Base-by-base conservation (phyloP, 352 stramenopile genomes). In the Phytophthora nicotianae region DNA sequence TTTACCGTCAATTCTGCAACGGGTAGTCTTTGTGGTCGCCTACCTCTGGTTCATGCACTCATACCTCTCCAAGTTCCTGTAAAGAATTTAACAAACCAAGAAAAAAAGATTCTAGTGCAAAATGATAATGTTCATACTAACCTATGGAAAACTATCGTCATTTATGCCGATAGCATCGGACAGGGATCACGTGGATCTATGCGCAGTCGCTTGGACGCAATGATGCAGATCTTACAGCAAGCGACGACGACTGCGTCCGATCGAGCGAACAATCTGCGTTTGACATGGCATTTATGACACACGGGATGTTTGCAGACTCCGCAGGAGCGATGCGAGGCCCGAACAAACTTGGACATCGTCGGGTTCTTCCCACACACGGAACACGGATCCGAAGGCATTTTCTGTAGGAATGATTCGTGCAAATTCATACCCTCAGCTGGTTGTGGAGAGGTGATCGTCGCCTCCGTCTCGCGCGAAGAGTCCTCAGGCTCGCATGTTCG, bases 11-110 rank as follows among this genome's bases (percentile, higher is more conserved):
- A 50, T 85, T 40, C 17, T 80, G n/a, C 79, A 90, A 62, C 79
- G 80, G 50, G 58, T 93, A 33, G 56, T 93, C 42, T 86, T 93
- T 61, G 72, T 68, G 0, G 66, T 67, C 17, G 75, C 49, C 4
- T 93, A 89, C 52, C 19, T 90, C 10, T 90, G 79, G 77, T 93
- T 93, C 65, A 89, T 93, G 79, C 77, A 88, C 65, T 65, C 71
- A 41, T 93, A 90, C 46, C 58, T 90, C 5, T 84, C 75, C 58
- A 61, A 54, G 58, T 62, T 69, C 19, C 29, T 72, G 3, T 5
- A 6, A 13, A 24, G 38, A 42, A 21, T 0, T 0, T 20, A 19
- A 9, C 13, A 11, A 37, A 3, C 7, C 21, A 2, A 47, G 11
- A 50, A 14, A 29, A 20, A 9, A 50, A 6, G 8, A 21, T 17